Base-by-base conservation (phyloP, 208 protist genomes). In the Leishmania arabica region DNA sequence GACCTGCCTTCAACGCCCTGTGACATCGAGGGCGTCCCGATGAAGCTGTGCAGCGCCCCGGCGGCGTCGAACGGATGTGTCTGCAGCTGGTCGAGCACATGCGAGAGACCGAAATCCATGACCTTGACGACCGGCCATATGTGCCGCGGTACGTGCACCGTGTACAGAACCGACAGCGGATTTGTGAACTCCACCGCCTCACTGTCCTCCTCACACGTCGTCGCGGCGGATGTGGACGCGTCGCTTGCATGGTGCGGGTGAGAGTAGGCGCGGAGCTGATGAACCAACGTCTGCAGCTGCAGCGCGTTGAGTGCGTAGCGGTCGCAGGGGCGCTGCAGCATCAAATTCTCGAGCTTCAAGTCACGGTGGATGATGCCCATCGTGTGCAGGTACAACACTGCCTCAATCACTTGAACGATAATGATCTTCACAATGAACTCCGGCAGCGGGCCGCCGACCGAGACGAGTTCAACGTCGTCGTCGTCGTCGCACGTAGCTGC, bases 281-380 rank as follows among this genome's bases (percentile, higher is more conserved):
- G 83, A 42, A 77, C 40, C 56, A 92, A 56, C 82, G 88, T 62
- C 68, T 92, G 79, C 64, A 90, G 78, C 84, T 92, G 89, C 74
- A 90, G 65, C 64, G 81, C 81, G 74, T 78, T 82, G 42, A 91
- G 47, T 17, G 73, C 77, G 49, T 83, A 85, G 40, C 86, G 78
- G 81, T 81, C 78, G 65, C 79, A 86, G 31, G 88, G 88, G 54
- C 81, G 81, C 45, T 86, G 98, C 82, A 99, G 99, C 90, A 99
- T 98, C 37, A 99, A 84, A 79, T 99, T 99, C 80, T 99, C 98
- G 66, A 99, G 98, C 88, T 99, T 99, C 31, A 99, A 91, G 83
- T 99, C 99, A 54, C 99, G 91, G 86, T 99, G 99, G 92, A 99
- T 99, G 77, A 99, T 99, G 49, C 99, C 99, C 78, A 93, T 98